Conservation (phyloP, 345 rosid species). For the Melastoma malabathricum region DNA sequence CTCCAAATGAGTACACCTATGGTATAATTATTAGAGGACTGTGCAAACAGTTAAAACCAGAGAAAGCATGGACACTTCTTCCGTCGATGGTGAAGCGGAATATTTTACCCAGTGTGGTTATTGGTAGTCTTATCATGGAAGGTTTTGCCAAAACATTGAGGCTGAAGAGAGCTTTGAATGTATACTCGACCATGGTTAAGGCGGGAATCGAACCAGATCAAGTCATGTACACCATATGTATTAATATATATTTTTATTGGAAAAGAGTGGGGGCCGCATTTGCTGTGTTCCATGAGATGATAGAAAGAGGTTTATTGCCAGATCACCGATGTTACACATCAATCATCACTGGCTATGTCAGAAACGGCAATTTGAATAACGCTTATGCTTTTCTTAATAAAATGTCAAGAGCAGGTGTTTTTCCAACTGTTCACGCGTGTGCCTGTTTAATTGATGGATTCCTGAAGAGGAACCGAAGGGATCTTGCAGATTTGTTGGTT, state of each 20-base stretch:
- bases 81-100: conserved; percentile 41
- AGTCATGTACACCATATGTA: conserved; percentile 28
- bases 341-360: conserved; percentile 31
- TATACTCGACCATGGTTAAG: conserved; percentile 27
- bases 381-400: conserved; percentile 21
- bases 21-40: conserved; percentile 23
- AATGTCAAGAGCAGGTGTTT: conserved; percentile 17
- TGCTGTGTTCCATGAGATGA: conserved; percentile 26
- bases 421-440: conserved; percentile 32
- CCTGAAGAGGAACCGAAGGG: conserved; percentile 26
- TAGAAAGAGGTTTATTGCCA: conserved; percentile 20
- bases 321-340: conserved; percentile 29
- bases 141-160: conserved; percentile 29
- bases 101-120: conserved; percentile 18
- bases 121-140: conserved; percentile 24
- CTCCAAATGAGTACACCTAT: conserved; percentile 30
- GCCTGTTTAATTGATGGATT: conserved; percentile 40
- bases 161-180: conserved; percentile 19
- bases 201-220: conserved; percentile 23
- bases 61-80: conserved; percentile 33
- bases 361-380: conserved; percentile 25
- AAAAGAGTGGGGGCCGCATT: conserved; percentile 21
- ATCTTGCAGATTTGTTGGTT: conserved; percentile 24
- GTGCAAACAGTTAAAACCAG: conserved; percentile 16
- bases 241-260: conserved; percentile 20